phyloP scores from a whole-genome alignment of 768 basidiomycete species.

The Strobilomyces dryophilus region DNA sequence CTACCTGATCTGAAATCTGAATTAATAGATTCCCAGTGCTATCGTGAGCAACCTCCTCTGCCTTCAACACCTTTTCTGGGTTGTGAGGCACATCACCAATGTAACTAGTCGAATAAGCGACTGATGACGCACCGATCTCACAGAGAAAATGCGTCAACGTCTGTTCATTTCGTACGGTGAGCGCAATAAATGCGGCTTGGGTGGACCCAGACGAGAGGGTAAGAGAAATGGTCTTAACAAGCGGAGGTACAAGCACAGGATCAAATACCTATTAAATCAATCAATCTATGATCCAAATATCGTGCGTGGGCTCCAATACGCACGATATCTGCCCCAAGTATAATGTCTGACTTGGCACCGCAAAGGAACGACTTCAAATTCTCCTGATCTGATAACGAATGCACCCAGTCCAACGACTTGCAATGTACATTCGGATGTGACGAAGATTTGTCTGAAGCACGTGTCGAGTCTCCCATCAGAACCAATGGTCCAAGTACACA shows the following conservation, averaged over 20 bases:
- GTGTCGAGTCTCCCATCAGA: neutral
- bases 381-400: constrained; percentile 40
- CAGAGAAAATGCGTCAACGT: constrained; percentile 47
- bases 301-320: constrained; percentile 8
- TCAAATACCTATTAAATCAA: constrained; percentile 58
- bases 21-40: constrained; percentile 16
- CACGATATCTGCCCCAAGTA: constrained; percentile 72
- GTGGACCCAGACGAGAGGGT: constrained; percentile 22
- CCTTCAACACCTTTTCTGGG: constrained; percentile 21
- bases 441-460: constrained; percentile 49
- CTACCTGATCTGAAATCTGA: constrained; percentile 30
- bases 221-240: constrained; percentile 45
- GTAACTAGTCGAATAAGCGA: neutral
- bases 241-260: constrained; percentile 52
- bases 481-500: no score
- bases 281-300: neutral
- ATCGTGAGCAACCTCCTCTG: constrained; percentile 26
- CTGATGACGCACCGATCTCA: constrained; percentile 26
- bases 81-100: neutral
- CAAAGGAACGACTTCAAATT: constrained; percentile 28
- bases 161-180: constrained; percentile 50
- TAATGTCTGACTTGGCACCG: constrained; percentile 46
- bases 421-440: constrained; percentile 43
- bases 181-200: constrained; percentile 32
- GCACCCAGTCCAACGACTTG: constrained; percentile 61